Conservation (phyloP, 2,329 filamentous ascomycete genomes). For the Cordyceps tenuipes region DNA sequence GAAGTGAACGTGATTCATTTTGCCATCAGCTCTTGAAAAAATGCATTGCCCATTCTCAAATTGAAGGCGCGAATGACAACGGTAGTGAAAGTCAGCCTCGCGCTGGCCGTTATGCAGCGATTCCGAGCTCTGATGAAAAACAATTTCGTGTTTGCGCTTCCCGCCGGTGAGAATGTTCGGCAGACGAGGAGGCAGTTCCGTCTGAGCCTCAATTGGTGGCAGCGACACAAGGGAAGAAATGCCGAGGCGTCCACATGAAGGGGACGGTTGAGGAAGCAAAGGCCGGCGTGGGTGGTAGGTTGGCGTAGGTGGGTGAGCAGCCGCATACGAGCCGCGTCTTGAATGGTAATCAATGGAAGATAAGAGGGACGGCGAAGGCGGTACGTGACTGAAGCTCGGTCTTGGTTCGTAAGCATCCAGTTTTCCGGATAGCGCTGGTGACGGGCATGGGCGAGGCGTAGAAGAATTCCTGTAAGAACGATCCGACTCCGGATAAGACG, state of each 20-base stretch:
- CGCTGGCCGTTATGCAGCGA: conserved; percentile 31
- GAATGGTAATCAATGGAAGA: conserved; percentile 21
- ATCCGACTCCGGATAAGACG: conserved; percentile 31
- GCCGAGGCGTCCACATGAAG: conserved; percentile 28
- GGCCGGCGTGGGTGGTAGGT: conserved; percentile 20
- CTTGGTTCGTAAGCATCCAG: conserved; percentile 28
- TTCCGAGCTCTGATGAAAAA: conserved; percentile 24
- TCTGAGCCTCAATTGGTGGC: conserved; percentile 28
- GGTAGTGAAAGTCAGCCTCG: conserved; percentile 26
- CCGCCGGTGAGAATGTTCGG: conserved; percentile 22
- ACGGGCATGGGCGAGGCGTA: conserved; percentile 22
- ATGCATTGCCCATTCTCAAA: conserved; percentile 24
- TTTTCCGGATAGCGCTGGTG: conserved; percentile 24
- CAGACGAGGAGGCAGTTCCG: conserved; percentile 20
- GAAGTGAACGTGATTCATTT: conserved; percentile 8
- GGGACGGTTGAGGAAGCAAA: conserved; percentile 18
- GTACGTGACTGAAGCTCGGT: conserved; percentile 29
- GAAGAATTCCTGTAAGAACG: conserved; percentile 30
- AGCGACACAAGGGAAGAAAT: conserved; percentile 28
- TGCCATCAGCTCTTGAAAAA: conserved; percentile 29
- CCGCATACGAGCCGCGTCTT: conserved; percentile 23
- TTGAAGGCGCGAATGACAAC: conserved; percentile 16
- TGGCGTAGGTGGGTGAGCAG: conserved; percentile 18
- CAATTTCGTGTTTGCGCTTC: conserved; percentile 30
- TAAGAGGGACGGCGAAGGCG: conserved; percentile 28